Percentiles rank a stretch among this genome's conserved stretches.
Conservation (phyloP, 2,329 filamentous ascomycete species). For the Microsporum ferrugineum region DNA sequence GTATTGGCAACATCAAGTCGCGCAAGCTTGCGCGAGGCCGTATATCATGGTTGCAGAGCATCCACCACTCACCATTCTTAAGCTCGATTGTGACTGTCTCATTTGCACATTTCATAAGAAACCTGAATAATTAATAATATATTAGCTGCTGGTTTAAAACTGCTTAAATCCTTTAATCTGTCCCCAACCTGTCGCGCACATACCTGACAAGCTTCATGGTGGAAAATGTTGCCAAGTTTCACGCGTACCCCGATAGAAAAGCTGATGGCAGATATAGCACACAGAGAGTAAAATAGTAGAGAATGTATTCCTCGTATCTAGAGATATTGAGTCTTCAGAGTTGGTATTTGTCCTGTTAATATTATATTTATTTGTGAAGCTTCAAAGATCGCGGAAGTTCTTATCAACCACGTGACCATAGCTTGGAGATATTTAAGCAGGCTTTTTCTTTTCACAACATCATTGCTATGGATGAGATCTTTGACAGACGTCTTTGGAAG, state of each 20-base stretch:
- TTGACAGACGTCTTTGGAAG: too few species aligned
- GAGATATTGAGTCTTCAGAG: neutral
- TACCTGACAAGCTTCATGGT: constrained; percentile 97
- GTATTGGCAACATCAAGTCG: neutral
- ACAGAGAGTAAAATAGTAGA: neutral
- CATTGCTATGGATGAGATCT: too few species aligned
- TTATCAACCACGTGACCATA: neutral
- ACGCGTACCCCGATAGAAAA: neutral
- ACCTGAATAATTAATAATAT: constrained; percentile 45
- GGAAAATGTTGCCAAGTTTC: constrained; percentile 15
- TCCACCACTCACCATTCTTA: constrained; percentile 65
- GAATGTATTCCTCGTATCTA: neutral
- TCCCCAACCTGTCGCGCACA: constrained; percentile 24
- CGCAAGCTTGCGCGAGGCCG: neutral
- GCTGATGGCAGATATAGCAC: neutral
- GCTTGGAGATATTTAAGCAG: too few species aligned
- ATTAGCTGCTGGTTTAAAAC: neutral
- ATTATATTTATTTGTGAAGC: neutral
- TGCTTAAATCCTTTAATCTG: neutral
- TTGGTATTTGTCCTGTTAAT: neutral
- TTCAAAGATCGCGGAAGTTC: neutral
- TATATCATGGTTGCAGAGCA: neutral
- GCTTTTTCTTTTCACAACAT: too few species aligned
- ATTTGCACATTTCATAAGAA: constrained; percentile 98
- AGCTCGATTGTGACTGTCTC: constrained; percentile 97